Base-by-base conservation (phyloP, 768 basidiomycete species). In the Kwoniella europaea region DNA sequence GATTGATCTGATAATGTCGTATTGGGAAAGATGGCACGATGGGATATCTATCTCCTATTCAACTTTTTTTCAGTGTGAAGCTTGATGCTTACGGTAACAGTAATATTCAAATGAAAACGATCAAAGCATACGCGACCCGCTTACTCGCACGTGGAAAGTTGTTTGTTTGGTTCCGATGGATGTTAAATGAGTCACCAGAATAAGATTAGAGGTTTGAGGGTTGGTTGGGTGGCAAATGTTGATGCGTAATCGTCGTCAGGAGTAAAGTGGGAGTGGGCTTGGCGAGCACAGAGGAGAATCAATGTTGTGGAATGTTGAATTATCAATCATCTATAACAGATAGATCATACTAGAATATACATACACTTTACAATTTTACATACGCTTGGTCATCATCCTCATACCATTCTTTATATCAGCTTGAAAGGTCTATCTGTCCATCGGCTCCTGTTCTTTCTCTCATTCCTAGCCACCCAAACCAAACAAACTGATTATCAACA, bases 161-260 rank as follows among this genome's bases (percentile, higher is more conserved):
- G 63, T 63, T 63, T 63, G 63, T 63, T 63, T 63, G 63, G 63
- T 63, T 63, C 63, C 46, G 63, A 65, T 43, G 4, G 18, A 41
- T 13, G 18, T 44, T 65, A 64, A 52, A 55, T 56, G 56, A 16
- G 10, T 10, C 24, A 12, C 24, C 18, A 10, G 24, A 56, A 24
- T 66, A 42, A 44, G 65, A 66, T 66, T 57, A 50, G 6, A 68
- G 12, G 43, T 53, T 20, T 63, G 6, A 68, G 12, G 43, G 29
- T 20, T 53, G 24, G 27, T 63, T 68, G 67, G 67, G 67, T 68
- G 67, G 67, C 67, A 57, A 68, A 68, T 53, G 5, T 6, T 35
- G 16, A 24, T 44, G 18, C 58, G 60, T n/a, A n/a, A 62, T 46
- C 62, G 65, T 41, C 7, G 58, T 60, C 0, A 16, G 13, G 24